These are phyloP conservation scores for Boletus sp. DNA, from an alignment of 1,284 basidiomycete species.

Conservation along the genomic window DNA sequence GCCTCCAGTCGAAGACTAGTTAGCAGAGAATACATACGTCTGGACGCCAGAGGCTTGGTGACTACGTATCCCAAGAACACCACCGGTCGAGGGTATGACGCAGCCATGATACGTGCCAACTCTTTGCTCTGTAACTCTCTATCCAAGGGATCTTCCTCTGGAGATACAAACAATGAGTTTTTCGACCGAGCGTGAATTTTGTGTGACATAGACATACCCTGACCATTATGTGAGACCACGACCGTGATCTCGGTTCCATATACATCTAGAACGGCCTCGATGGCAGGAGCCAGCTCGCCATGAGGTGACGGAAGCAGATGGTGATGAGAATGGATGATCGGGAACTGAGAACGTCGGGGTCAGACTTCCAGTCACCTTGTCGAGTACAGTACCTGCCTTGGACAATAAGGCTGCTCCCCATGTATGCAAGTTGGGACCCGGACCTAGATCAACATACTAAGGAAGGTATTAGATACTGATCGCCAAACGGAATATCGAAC, in stretches of 20 bases:
- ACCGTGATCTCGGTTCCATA: slow-evolving; percentile 81
- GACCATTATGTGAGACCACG: slow-evolving; percentile 88
- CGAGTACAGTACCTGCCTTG: slow-evolving; percentile 46
- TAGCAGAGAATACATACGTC: slow-evolving; percentile 48
- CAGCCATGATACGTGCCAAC: slow-evolving; percentile 76
- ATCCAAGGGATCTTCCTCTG: slow-evolving; percentile 83
- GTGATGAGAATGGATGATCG: slow-evolving; percentile 86
- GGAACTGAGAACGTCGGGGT: slow-evolving; percentile 57
- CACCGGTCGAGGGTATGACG: slow-evolving; percentile 70
- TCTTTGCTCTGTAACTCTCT: slow-evolving; percentile 84
- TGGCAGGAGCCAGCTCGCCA: slow-evolving; percentile 90
- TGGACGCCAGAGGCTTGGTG: slow-evolving; percentile 66
- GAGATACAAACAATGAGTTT: background rate
- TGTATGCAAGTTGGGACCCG: slow-evolving; percentile 86
- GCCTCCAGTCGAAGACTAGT: slow-evolving; percentile 1
- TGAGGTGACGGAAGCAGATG: slow-evolving; percentile 86
- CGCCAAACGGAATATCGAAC: slow-evolving; percentile 23
- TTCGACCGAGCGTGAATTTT: background rate
- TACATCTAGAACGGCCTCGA: slow-evolving; percentile 83
- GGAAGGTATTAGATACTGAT: slow-evolving; percentile 8
- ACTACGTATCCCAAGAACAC: slow-evolving; percentile 89
- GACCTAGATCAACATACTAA: slow-evolving; percentile 78
- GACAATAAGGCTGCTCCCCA: slow-evolving; percentile 87
- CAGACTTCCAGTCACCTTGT: background rate
- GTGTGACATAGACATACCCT: slow-evolving; percentile 49